Evolutionary conservation across 1,139 yeast species (phyloP).

Genomic region (Yamadazyma diospyri): DNA sequence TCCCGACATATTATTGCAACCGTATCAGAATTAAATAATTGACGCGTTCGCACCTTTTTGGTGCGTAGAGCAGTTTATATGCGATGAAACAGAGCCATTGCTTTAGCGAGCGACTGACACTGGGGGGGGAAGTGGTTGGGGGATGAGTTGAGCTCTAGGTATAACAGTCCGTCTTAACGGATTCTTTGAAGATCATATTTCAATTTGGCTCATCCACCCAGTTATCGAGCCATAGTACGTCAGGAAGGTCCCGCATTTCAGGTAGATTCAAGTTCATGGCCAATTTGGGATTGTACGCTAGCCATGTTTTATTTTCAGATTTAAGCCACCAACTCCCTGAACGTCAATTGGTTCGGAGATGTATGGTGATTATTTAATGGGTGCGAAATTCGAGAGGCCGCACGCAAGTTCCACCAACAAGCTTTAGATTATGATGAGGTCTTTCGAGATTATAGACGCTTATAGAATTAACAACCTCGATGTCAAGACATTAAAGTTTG

Average conservation of each 20-base stretch:
- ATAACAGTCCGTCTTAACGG: neutral
- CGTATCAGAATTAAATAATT: conserved; percentile 2
- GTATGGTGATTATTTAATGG: too few species aligned
- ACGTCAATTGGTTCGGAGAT: too few species aligned
- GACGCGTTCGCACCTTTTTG: conserved; percentile 5
- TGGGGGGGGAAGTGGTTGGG: neutral
- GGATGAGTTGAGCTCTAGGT: neutral
- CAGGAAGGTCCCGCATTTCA: too few species aligned
- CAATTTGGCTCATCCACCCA: neutral
- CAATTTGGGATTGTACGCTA: too few species aligned
- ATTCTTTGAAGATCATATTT: too few species aligned
- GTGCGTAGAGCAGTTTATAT: too few species aligned
- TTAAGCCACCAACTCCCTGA: too few species aligned
- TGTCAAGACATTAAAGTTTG: conserved; percentile 24
- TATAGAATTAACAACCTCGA: conserved; percentile 25
- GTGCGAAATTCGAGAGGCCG: too few species aligned
- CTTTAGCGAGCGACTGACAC: neutral
- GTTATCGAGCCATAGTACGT: neutral
- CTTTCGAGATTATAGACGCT: conserved; percentile 22
- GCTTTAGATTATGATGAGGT: conserved; percentile 7
- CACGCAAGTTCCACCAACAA: too few species aligned
- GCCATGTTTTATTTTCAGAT: too few species aligned
- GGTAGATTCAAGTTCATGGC: too few species aligned
- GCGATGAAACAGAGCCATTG: too few species aligned
- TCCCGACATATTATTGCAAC: conserved; percentile 1